Evolutionary conservation across 2,329 filamentous ascomycete genomes (phyloP).

Genomic region (Xylaria sp.): DNA sequence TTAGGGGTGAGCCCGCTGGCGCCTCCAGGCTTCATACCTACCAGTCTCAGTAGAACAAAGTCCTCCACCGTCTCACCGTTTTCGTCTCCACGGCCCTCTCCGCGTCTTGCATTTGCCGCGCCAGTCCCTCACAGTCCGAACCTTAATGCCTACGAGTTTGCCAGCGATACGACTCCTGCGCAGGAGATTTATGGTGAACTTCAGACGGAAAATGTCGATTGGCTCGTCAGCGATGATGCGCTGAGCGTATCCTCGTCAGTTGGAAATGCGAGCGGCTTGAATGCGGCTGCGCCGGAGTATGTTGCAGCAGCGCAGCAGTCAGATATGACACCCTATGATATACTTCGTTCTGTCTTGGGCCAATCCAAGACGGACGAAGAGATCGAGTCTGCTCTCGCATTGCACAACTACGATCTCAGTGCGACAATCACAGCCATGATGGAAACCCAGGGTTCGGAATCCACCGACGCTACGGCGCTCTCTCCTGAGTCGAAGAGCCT

Average conservation of each 20-base stretch:
- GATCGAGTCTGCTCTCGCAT: slow-evolving; percentile 88
- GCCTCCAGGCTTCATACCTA: slow-evolving; percentile 84
- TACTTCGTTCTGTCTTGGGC: slow-evolving; percentile 92
- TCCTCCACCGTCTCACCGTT: slow-evolving; percentile 89
- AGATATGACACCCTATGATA: slow-evolving; percentile 98
- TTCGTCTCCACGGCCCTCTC: slow-evolving; percentile 91
- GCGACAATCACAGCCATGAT: slow-evolving; percentile 91
- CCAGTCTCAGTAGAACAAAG: slow-evolving; percentile 79
- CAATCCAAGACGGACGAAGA: slow-evolving; percentile 92
- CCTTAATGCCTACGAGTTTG: slow-evolving; percentile 94
- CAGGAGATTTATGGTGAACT: slow-evolving; percentile 91
- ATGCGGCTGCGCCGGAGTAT: slow-evolving; percentile 84
- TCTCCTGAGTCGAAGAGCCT: slow-evolving; percentile 72
- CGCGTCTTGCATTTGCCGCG: slow-evolving; percentile 87
- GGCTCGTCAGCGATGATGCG: slow-evolving; percentile 90
- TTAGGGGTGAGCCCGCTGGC: slow-evolving; percentile 84
- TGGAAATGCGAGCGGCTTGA: slow-evolving; percentile 75
- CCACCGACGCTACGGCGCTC: slow-evolving; percentile 55
- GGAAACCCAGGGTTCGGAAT: slow-evolving; percentile 71
- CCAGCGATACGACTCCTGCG: slow-evolving; percentile 80
- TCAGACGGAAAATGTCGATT: slow-evolving; percentile 94
- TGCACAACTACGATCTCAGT: slow-evolving; percentile 92
- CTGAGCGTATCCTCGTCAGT: slow-evolving; percentile 82
- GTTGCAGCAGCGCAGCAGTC: slow-evolving; percentile 72
- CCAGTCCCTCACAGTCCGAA: slow-evolving; percentile 94